Evolutionary conservation across 352 stramenopile species (phyloP), one percentile per base, ranked within the genome.

Genomic region (Aphanomyces euteiches): DNA sequence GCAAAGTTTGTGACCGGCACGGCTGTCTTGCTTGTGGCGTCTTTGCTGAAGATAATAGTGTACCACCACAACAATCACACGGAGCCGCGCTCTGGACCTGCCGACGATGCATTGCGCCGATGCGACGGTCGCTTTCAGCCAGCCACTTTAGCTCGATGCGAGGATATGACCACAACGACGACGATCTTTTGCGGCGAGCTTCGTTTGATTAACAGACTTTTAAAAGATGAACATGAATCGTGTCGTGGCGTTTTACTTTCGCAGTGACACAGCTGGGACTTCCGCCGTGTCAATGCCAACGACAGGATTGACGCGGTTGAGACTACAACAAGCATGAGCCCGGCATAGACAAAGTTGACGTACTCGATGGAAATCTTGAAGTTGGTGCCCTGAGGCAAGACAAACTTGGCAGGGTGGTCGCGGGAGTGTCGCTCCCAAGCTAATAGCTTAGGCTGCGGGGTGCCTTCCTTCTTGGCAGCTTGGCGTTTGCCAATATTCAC

Each of bases 311-410:
- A 67, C 59, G 43, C 43, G 19, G 43, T 67, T 36, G 21, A 56
- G 19, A 37, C 59, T 67, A 56, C 6, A 19, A 21, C 37, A 47
- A 66, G 7, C 7, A 45, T 39, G 38, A 48, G 10, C 34, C 37
- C 34, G 59, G 48, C 4, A 40, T 47, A 82, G 28, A 28, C 28
- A 28, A 28, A 28, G 28, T 28, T 28, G 28, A 28, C 83, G 37
- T 77, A 92, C 84, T 90, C 88, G 77, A 92, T 89, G 34, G 85
- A 90, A 72, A 92, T 89, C 61, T 83, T 79, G 34, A 92, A 77
- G 72, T 90, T 90, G 66, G 79, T 88, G 56, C 83, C 86, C 67
- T 92, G 87, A 39, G 86, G 86, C 28, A 94, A 73, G 57, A 87
- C 75, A 53, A 94, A 94, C 77, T 92, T 94, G 58, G 80, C 88